Evolutionary conservation across 2,329 filamentous ascomycete genomes (phyloP), one percentile per base, ranked within the genome.

Genomic region (Alternaria sp.): DNA sequence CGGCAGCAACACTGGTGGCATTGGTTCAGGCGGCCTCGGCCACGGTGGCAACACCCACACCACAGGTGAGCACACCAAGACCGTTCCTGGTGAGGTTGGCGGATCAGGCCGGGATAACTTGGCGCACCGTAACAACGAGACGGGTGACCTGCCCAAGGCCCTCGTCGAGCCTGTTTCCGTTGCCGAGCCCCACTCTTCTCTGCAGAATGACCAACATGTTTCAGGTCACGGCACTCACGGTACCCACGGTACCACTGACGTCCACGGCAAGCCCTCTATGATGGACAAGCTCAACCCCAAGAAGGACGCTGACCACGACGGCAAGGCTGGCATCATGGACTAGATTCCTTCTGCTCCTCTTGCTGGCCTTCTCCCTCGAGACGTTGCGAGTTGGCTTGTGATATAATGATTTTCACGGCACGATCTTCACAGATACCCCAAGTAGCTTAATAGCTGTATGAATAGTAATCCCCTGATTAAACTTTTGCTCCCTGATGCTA

Each of bases 251-350:
- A 41, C 47, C 24, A 52, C 24, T 16, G 52, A 53, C 20, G 43
- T 38, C 12, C 34, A 62, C 39, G 62, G 59, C 42, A 85, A 85
- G 74, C 79, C 83, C 1, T 77, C 77, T 14, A 60, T 87, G 66
- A 69, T 83, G 72, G 80, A 86, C 57, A 83, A 81, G 67, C 56
- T 87, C 3, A 20, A 87, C 74, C 85, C 85, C 5, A 81, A 78
- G 75, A 80, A 75, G 30, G 85, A 87, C 69, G 63, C 84, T 26
- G 79, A 86, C 64, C 75, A 81, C 36, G 85, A 87, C 72, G 85
- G 85, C 56, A 85, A 86, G 78, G 73, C 76, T 32, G 85, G 84
- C 6, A 85, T 87, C 61, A 83, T 85, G 81, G 71, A 81, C 42
- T 85, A 81, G 22, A 57, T 49, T 14, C 12, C 14, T n/a, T 39